A percentile compares a stretch with the other conserved stretches of the same genome.
Conservation (phyloP, 73 alveolate genomes). For the Breviolum minutum region DNA sequence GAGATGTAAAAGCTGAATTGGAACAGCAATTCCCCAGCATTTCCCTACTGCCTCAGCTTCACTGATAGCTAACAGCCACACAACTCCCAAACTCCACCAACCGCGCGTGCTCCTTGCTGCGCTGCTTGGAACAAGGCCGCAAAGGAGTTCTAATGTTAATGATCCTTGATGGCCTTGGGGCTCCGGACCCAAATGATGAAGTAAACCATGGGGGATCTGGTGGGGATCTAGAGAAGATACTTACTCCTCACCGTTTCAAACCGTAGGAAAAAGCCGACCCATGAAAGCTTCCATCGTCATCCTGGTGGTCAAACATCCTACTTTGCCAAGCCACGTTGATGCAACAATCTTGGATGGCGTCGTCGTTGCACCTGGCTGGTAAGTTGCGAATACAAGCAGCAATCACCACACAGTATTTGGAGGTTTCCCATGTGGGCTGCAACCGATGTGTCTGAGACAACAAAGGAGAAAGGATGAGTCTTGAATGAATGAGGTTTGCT, state of each 20-base stretch:
- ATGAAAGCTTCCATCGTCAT: neutral
- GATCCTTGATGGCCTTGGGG: slow-evolving; percentile 66
- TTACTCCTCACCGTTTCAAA: too few relatives aligned
- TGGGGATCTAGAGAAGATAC: too few relatives aligned
- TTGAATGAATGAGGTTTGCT: too few relatives aligned
- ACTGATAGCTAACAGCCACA: too few relatives aligned
- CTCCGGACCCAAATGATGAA: neutral
- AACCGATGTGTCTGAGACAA: too few relatives aligned
- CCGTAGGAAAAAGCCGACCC: neutral
- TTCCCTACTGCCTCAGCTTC: neutral
- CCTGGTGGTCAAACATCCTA: neutral
- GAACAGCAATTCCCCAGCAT: neutral
- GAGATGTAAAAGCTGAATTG: neutral
- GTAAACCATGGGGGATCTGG: too few relatives aligned
- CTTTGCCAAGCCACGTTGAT: slow-evolving; percentile 32
- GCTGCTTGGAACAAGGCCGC: slow-evolving; percentile 85
- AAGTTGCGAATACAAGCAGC: neutral
- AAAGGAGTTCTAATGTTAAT: slow-evolving; percentile 73
- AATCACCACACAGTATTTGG: neutral
- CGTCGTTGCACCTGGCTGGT: neutral
- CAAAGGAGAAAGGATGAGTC: too few relatives aligned
- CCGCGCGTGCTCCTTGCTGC: slow-evolving; percentile 78
- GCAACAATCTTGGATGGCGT: slow-evolving; percentile 72
- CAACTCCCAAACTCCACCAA: neutral
- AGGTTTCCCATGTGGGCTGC: too few relatives aligned